These are phyloP conservation scores for Hymenoscyphus fructigenus DNA, from an alignment of 2,329 filamentous ascomycete species.

Conservation along the genomic window DNA sequence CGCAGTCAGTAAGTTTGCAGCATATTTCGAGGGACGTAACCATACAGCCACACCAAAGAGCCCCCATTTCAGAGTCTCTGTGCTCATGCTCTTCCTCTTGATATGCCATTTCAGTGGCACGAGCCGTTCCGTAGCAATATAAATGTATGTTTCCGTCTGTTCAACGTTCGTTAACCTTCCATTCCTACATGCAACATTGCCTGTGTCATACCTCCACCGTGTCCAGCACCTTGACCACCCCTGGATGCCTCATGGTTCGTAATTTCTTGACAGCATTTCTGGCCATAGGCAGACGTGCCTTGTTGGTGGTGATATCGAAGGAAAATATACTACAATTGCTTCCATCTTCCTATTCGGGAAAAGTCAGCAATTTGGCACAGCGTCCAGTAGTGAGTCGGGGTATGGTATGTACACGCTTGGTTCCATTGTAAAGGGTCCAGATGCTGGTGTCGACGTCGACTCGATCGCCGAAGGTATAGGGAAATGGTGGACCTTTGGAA, in stretches of 20 bases:
- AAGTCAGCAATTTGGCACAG: constrained; percentile 21
- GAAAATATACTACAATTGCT: constrained; percentile 96
- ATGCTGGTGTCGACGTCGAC: constrained; percentile 92
- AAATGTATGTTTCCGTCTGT: constrained; percentile 90
- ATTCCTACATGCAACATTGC: not conserved
- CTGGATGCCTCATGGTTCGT: constrained; percentile 88
- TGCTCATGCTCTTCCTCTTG: constrained; percentile 79
- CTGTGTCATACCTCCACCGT: constrained; percentile 73
- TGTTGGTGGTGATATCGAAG: constrained; percentile 84
- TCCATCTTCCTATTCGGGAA: constrained; percentile 71
- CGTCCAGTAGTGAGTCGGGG: not conserved
- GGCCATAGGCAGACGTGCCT: constrained; percentile 78
- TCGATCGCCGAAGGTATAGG: constrained; percentile 88
- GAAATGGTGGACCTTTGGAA: constrained; percentile 88
- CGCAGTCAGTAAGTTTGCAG: constrained; percentile 5
- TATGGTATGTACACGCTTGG: constrained; percentile 68
- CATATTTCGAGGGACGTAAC: not conserved
- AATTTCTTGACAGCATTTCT: constrained; percentile 94
- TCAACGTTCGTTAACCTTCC: constrained; percentile 26
- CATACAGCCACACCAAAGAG: constrained; percentile 78
- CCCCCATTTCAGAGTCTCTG: constrained; percentile 97
- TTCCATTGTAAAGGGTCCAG: constrained; percentile 95
- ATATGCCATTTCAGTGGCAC: constrained; percentile 87
- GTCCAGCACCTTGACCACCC: constrained; percentile 90
- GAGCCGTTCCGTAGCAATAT: constrained; percentile 91